Conservation (phyloP, 106 monocot genomes). For the Platanthera zijinensis region DNA sequence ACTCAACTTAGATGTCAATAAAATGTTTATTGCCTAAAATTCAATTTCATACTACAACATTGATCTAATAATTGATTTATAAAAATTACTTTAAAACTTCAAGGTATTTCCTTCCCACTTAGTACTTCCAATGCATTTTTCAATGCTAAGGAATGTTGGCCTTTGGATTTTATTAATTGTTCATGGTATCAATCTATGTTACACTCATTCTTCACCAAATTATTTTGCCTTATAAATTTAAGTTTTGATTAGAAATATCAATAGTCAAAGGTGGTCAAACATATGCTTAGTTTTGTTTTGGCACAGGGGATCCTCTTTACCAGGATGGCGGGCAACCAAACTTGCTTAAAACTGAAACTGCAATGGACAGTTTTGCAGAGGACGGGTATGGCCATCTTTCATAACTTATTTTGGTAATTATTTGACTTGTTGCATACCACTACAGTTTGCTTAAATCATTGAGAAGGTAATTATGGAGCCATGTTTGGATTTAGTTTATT, state of each 20-base stretch:
- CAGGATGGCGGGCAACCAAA: slow-evolving; percentile 54
- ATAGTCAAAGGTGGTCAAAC: background rate
- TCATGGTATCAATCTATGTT: background rate
- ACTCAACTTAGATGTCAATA: too few relatives aligned
- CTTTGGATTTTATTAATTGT: background rate
- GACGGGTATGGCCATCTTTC: slow-evolving; percentile 53
- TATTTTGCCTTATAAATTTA: background rate
- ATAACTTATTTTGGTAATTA: background rate
- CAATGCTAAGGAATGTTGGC: background rate
- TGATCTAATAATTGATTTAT: too few relatives aligned
- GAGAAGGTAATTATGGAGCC: background rate
- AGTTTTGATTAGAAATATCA: background rate
- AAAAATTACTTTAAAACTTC: too few relatives aligned
- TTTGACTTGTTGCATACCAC: background rate
- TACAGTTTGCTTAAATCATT: background rate
- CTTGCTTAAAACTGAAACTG: slow-evolving; percentile 20
- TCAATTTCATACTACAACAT: too few relatives aligned
- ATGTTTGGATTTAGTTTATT: background rate
- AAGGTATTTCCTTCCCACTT: too few relatives aligned
- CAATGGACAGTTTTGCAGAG: slow-evolving; percentile 41
- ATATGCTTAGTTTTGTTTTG: background rate
- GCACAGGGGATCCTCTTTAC: slow-evolving; percentile 83
- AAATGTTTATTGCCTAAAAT: too few relatives aligned
- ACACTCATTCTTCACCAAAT: background rate
- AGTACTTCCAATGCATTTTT: too few relatives aligned